Conservation (phyloP, 148 eudicot genomes). For the Cornus suecica region DNA sequence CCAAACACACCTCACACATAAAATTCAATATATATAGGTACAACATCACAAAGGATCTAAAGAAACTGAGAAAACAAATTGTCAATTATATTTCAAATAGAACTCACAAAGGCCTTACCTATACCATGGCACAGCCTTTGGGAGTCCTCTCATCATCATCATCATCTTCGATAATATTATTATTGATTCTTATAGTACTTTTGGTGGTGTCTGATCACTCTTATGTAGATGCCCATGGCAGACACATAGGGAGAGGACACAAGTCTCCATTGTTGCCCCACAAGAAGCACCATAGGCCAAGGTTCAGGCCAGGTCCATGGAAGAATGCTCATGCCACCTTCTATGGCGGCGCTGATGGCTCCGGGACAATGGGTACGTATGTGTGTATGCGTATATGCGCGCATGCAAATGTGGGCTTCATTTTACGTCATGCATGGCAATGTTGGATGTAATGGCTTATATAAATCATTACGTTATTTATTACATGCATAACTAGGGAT, state of each 20-base stretch:
- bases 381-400: no score
- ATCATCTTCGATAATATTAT: not conserved
- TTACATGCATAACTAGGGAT: no score
- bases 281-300: conserved; percentile 30
- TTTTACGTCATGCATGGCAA: no score
- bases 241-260: not conserved
- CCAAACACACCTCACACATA: not conserved
- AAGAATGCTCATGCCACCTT: conserved; percentile 71
- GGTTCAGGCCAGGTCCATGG: conserved; percentile 55
- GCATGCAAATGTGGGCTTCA: no score
- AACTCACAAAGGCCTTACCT: not conserved
- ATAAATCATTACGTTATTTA: no score
- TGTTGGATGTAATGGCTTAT: no score
- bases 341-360: conserved; percentile 72
- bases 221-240: conserved; percentile 9
- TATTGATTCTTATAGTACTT: conserved; percentile 11
- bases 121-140: conserved; percentile 8
- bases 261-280: not conserved
- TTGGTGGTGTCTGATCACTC: not conserved
- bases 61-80: not conserved
- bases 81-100: not conserved
- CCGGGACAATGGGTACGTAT: conserved; percentile 54
- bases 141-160: not conserved
- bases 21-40: not conserved
- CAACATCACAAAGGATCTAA: not conserved